Conservation (phyloP, 192 early-diverging fungal species). For the Linnemannia schmuckeri region DNA sequence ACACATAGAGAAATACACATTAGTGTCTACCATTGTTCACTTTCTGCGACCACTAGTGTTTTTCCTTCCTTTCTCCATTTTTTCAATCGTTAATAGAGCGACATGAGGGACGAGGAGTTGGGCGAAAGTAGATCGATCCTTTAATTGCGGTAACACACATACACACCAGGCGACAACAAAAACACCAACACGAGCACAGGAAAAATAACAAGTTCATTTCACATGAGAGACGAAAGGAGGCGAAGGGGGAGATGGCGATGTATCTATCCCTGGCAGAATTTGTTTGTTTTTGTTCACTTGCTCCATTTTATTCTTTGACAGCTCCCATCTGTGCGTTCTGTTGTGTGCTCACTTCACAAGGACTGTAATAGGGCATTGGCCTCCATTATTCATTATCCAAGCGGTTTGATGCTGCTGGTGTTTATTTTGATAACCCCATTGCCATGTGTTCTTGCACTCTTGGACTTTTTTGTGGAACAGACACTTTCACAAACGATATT, state of each 20-base stretch:
- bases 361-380: background rate
- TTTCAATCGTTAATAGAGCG: background rate
- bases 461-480: background rate
- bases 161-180: background rate
- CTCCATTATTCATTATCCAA: background rate
- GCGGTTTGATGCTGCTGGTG: background rate
- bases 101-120: background rate
- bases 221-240: background rate
- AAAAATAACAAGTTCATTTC: background rate
- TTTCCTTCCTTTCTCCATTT: background rate
- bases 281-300: slow-evolving; percentile 1
- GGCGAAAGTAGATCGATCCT: background rate
- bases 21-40: background rate
- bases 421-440: background rate
- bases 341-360: background rate
- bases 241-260: background rate
- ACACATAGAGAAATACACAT: background rate
- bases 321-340: background rate
- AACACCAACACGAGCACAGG: slow-evolving; percentile 6
- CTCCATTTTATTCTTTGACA: background rate
- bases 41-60: background rate
- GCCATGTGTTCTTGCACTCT: background rate
- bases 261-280: background rate
- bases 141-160: slow-evolving; percentile 9
- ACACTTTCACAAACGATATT: background rate